Conservation (phyloP, 2,329 filamentous ascomycete species). For the Myriangium duriaei region DNA sequence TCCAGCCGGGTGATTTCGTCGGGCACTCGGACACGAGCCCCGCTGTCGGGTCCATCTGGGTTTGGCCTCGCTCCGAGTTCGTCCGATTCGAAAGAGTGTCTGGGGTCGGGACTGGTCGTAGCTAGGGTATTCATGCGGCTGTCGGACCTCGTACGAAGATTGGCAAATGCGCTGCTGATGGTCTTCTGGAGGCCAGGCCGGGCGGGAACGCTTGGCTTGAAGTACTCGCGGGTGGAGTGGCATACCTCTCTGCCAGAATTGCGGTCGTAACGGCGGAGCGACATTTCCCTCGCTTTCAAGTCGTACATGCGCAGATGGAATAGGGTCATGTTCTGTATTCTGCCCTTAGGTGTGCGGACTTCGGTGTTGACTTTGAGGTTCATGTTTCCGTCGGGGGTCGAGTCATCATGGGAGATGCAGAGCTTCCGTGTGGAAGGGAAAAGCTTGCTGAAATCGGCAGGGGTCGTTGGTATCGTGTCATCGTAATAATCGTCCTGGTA, state of each 20-base stretch:
- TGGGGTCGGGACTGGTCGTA: conserved; percentile 46
- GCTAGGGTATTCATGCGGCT: conserved; percentile 30
- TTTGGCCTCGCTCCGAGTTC: conserved; percentile 22
- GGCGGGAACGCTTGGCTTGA: conserved; percentile 39
- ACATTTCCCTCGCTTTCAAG: conserved; percentile 74
- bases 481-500: conserved; percentile 49
- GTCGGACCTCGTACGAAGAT: conserved; percentile 43
- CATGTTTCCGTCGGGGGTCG: conserved; percentile 88
- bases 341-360: conserved; percentile 38
- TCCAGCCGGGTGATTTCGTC: conserved; percentile 79
- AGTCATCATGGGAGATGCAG: conserved; percentile 78
- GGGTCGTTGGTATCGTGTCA: conserved; percentile 62
- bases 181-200: conserved; percentile 45
- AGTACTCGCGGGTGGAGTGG: conserved; percentile 62
- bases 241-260: conserved; percentile 90
- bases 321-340: conserved; percentile 55
- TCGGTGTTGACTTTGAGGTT: conserved; percentile 81
- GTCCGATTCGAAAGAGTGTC: conserved; percentile 29
- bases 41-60: conserved; percentile 22
- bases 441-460: conserved; percentile 67
- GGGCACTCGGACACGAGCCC: conserved; percentile 35
- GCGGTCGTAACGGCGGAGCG: conserved; percentile 78
- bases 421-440: conserved; percentile 78
- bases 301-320: conserved; percentile 96
- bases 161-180: conserved; percentile 46